Base-by-base conservation (phyloP, 148 eudicot species). In the Agrostemma githago region DNA sequence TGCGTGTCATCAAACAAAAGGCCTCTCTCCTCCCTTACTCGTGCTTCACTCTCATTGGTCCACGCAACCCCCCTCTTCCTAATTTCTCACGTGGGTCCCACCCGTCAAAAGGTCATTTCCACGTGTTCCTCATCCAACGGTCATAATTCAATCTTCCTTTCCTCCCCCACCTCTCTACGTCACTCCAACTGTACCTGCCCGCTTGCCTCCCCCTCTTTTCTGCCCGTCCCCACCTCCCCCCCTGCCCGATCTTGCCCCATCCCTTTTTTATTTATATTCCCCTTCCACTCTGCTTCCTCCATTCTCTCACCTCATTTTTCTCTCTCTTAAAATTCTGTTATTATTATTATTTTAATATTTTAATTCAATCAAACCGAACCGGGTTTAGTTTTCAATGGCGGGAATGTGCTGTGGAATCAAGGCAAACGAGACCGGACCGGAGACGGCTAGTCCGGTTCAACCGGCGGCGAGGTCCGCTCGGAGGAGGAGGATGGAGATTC, bases 361-460 rank as follows among this genome's bases (percentile, higher is more conserved):
- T 51, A 9, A 48, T 10, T 51, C 15, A 51, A 51, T 51, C 4
- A 12, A 1, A 39, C 10, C 37, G 7, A 5, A 58, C 56, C 72
- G 53, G 76, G 62, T 6, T 63, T 74, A 6, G 2, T 38, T 53
- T 7, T 16, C 14, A 43, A 89, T 92, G 97, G 90, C 96, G 54
- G 96, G 93, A 56, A 87, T 92, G 90, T 87, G 93, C 53, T 92
- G 86, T 48, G 93, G 91, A 1, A 83, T 88, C 19, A 80, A 72
- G 5, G 83, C 86, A 0, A 88, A 88, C 0, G 97, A 92, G 16
- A 83, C 79, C 10, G 89, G 90, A 76, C 82, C 93, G 34, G 34
- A 26, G 34, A 26, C 34, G 4, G 26, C 86, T 0, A 53, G 62
- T 8, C 79, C 93, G 54, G 91, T 84, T 11, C 88, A 88, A 76